phyloP scores from a whole-genome alignment of 169 alveolate genomes.

The Eimeria tenella region DNA sequence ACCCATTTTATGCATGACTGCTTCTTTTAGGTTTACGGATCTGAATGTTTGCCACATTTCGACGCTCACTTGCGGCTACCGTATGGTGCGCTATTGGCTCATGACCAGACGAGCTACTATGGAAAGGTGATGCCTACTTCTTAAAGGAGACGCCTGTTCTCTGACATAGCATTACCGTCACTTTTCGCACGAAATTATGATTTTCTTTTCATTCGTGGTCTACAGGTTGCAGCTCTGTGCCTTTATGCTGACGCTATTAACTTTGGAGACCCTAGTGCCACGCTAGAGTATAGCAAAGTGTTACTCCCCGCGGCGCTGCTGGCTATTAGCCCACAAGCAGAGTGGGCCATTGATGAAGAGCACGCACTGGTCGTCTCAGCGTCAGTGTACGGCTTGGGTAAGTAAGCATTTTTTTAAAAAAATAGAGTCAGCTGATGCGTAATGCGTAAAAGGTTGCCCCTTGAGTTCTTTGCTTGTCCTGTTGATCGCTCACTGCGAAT shows the following conservation, averaged over 20 bases:
- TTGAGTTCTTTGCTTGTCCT: no score
- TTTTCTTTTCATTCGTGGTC: not conserved
- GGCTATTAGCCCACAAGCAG: constrained; percentile 60
- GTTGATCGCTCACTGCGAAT: no score
- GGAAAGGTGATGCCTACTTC: constrained; percentile 51
- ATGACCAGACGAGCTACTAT: constrained; percentile 66
- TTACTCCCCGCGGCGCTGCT: constrained; percentile 76
- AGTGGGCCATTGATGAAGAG: constrained; percentile 42
- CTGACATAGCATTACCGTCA: no score
- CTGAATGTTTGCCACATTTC: constrained; percentile 69
- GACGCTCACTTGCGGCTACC: constrained; percentile 76
- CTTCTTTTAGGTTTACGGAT: constrained; percentile 71
- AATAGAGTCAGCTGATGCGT: not conserved
- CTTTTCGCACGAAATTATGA: no score
- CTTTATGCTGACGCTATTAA: constrained; percentile 74
- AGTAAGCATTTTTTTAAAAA: not conserved
- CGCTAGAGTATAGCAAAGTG: constrained; percentile 42
- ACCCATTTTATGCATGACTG: not conserved
- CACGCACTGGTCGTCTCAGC: constrained; percentile 69
- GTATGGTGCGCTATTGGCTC: constrained; percentile 77
- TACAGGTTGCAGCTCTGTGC: constrained; percentile 79
- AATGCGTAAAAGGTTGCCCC: no score
- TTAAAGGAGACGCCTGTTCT: not conserved
- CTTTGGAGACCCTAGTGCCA: constrained; percentile 67
- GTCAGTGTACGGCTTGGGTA: constrained; percentile 76